Base-by-base conservation (phyloP, 768 basidiomycete species). In the Tephrocybe sp. region DNA sequence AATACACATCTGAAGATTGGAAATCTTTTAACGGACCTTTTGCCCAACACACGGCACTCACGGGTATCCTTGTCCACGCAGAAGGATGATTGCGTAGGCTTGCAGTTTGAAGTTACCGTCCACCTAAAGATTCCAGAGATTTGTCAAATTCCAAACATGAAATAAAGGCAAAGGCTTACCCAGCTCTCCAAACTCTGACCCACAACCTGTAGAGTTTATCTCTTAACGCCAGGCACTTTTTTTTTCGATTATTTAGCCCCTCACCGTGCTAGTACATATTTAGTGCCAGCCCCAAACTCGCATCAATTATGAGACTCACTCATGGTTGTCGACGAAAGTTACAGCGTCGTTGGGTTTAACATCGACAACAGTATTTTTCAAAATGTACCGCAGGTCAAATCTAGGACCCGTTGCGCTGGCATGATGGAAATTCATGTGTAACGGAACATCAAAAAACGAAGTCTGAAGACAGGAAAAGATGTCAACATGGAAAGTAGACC, bases 261-360 rank as follows among this genome's bases (percentile, higher is more conserved):
- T 69, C 69, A 89, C 88, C 61, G 88, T 90, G 54, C 87, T 89
- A 52, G 43, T 9, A 27, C 5, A 35, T 11, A 16, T 1, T 32
- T 40, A 31, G 21, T 19, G 18, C 7, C 13, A 5, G 8, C 15
- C 2, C 16, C 21, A 26, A 16, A 18, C 9, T 8, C 18, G 1
- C 30, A 7, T 22, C 15, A 48, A 50, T 9, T 46, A 30, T 22
- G 30, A 44, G 30, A 69, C 86, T 67, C 54, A 91, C 90, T 93
- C 91, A 56, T 93, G 90, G 64, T 92, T 93, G 59, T 93, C 90
- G 6, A 92, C 90, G 60, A 92, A 92, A 0, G 90, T 92, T 5
- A 97, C 90, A 4, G 93, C 89, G 61, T 93, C 89, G 22, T 77
- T 71, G 2, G 94, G 92, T 52, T 82, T 78, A 3, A 69, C 60